Base-by-base conservation (phyloP, 2,329 filamentous ascomycete species). In the Alternaria sp. region DNA sequence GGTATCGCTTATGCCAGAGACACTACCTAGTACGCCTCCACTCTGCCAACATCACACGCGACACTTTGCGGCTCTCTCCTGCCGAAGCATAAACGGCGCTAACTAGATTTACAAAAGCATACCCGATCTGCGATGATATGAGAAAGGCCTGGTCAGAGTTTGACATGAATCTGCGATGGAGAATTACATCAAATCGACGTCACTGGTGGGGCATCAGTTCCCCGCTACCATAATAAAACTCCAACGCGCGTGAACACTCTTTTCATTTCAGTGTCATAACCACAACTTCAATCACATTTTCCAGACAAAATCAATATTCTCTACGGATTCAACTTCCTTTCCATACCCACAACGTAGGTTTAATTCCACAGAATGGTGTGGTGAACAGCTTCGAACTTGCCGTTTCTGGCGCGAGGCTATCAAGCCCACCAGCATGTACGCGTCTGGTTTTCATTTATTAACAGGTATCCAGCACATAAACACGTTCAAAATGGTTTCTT, bases 401-500 rank as follows among this genome's bases (percentile, higher is more conserved):
- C 42, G n/a, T 34, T 24, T 14, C 11, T 17, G 54, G 41, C 29
- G 40, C 52, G 40, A 56, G 23, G 40, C 40, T 14, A 17, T 23
- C 2, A 28, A 29, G 14, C 31, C 41, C 29, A 36, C 36, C 13
- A 17, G 21, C 45, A 13, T 23, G 31, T 17, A 48, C 44, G 29
- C 44, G 21, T 54, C 33, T 50, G n/a, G 26, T 40, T 40, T 40
- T 10, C 37, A 28, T 41, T 5, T 42, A 34, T 29, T 42, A 33
- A 41, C 31, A 40, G 26, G 24, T 39, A 24, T 36, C 21, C 44
- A 42, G 56, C 57, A 57, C 52, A 55, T 11, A 57, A 39, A 40
- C 21, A 54, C 37, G 54, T 45, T 42, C 57, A 65, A 37, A 55
- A 71, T 71, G 69, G 69, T 69, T 46, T 71, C 61, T 52, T 68